A percentile compares a stretch with the other conserved stretches of the same genome.
These are phyloP conservation scores for Salix viminalis DNA, from an alignment of 345 rosid species.

Conservation along the genomic window DNA sequence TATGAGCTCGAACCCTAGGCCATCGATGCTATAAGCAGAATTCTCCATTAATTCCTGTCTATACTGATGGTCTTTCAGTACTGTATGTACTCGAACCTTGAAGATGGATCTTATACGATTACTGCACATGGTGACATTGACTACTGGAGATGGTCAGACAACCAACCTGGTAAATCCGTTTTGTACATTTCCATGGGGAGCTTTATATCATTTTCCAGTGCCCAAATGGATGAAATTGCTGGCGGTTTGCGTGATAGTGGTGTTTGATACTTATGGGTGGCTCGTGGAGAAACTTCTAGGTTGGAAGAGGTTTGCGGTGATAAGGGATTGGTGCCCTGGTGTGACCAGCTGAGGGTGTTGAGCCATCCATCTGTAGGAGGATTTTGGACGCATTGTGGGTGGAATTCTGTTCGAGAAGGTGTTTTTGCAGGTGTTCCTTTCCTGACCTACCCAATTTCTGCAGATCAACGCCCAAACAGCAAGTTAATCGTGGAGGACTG, in stretches of 20 bases:
- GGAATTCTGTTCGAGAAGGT: slow-evolving; percentile 12
- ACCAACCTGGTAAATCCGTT: slow-evolving; percentile 1
- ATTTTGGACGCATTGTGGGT: slow-evolving; percentile 16
- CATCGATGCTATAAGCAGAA: background rate
- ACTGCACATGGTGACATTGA: too few relatives aligned
- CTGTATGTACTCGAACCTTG: background rate
- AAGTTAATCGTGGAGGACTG: slow-evolving; percentile 8
- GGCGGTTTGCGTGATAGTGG: background rate
- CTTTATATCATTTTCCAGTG: slow-evolving; percentile 1
- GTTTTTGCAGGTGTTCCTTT: slow-evolving; percentile 7
- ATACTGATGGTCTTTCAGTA: slow-evolving; percentile 9
- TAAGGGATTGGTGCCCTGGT: slow-evolving; percentile 15
- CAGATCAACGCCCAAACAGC: background rate
- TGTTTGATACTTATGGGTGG: slow-evolving; percentile 6
- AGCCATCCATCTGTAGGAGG: slow-evolving; percentile 13
- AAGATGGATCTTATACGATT: background rate
- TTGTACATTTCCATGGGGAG: slow-evolving; percentile 12
- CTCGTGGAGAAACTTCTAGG: background rate
- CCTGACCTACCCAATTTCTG: background rate
- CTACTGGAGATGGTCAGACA: slow-evolving; percentile 5
- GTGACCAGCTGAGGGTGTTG: slow-evolving; percentile 23
- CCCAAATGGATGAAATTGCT: slow-evolving; percentile 14
- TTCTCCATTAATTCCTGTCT: background rate
- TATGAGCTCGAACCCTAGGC: slow-evolving; percentile 6
- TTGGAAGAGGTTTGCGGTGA: background rate